Conservation (phyloP, 2,329 filamentous ascomycete species). For the Beauveria pseudobassiana region DNA sequence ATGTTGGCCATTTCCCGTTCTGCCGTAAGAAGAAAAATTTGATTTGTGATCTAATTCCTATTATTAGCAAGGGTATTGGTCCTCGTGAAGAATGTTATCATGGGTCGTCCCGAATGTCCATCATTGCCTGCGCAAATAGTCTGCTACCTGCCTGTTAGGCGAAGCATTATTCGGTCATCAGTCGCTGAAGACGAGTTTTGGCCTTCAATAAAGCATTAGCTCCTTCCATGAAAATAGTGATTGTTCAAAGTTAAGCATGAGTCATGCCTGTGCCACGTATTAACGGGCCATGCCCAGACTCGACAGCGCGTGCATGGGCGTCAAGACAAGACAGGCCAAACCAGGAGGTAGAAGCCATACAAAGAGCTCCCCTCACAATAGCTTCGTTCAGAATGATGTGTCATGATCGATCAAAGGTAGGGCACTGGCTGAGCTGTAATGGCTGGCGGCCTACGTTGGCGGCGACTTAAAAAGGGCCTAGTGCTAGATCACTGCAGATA, state of each 20-base stretch:
- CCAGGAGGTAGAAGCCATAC: background rate
- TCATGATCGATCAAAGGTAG: conserved; percentile 3
- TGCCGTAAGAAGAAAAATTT: background rate
- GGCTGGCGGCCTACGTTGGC: too few species aligned
- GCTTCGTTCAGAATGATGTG: conserved; percentile 16
- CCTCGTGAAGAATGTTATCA: background rate
- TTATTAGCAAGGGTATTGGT: background rate
- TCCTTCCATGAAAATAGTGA: conserved; percentile 16
- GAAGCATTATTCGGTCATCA: background rate
- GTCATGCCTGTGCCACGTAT: conserved; percentile 23
- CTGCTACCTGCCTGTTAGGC: background rate
- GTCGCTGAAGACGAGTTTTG: background rate
- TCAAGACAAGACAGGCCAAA: background rate
- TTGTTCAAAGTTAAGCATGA: conserved; percentile 19
- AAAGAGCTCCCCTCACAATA: conserved; percentile 6
- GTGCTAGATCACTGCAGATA: background rate
- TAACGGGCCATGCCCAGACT: conserved; percentile 21
- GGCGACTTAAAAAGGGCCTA: background rate
- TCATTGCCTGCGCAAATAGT: background rate
- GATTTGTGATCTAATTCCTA: background rate
- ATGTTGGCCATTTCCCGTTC: background rate
- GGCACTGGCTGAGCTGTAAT: background rate
- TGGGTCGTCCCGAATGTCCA: background rate
- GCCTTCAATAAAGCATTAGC: background rate
- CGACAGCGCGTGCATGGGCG: conserved; percentile 14